Percentiles rank a stretch among this genome's conserved stretches.
phyloP scores from a whole-genome alignment of 805 yeast genomes.

The Blastobotrys robertii region DNA sequence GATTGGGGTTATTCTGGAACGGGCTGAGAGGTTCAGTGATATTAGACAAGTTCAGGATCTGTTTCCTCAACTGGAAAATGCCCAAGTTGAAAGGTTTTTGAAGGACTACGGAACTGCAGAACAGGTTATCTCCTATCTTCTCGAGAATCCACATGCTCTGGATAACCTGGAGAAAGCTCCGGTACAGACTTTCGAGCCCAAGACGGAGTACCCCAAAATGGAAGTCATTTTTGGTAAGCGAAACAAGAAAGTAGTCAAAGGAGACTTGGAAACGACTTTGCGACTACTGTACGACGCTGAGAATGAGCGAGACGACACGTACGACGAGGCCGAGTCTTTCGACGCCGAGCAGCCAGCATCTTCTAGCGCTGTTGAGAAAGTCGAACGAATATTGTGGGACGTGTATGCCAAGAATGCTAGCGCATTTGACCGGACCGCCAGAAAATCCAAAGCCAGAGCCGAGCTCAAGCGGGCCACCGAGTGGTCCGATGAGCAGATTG shows the following conservation, averaged over 20 bases:
- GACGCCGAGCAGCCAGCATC: constrained; percentile 20
- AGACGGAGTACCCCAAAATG: constrained; percentile 18
- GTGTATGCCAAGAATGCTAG: constrained; percentile 42
- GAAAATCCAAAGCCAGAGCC: constrained; percentile 45
- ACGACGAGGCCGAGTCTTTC: constrained; percentile 28
- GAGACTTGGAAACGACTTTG: constrained; percentile 15
- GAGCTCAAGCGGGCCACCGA: constrained; percentile 42
- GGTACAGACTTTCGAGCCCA: constrained; percentile 8
- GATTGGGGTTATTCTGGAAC: too few relatives aligned
- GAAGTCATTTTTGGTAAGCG: constrained; percentile 9
- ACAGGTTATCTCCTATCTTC: constrained; percentile 42
- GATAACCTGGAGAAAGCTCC: constrained; percentile 26
- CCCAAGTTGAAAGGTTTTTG: constrained; percentile 42
- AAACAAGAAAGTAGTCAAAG: constrained; percentile 14
- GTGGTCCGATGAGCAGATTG: constrained; percentile 88
- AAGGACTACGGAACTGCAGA: constrained; percentile 44
- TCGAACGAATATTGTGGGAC: constrained; percentile 49
- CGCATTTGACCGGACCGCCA: constrained; percentile 37
- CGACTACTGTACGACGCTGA: constrained; percentile 60
- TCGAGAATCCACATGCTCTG: constrained; percentile 50
- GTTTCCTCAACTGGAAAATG: constrained; percentile 51
- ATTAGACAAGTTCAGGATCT: constrained; percentile 33
- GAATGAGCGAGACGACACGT: constrained; percentile 68
- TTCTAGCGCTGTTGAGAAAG: constrained; percentile 30
- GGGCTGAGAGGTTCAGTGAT: too few relatives aligned